Evolutionary conservation across 2,329 filamentous ascomycete species (phyloP), one percentile per base, ranked within the genome.

Genomic region (Emergomyces africanus): DNA sequence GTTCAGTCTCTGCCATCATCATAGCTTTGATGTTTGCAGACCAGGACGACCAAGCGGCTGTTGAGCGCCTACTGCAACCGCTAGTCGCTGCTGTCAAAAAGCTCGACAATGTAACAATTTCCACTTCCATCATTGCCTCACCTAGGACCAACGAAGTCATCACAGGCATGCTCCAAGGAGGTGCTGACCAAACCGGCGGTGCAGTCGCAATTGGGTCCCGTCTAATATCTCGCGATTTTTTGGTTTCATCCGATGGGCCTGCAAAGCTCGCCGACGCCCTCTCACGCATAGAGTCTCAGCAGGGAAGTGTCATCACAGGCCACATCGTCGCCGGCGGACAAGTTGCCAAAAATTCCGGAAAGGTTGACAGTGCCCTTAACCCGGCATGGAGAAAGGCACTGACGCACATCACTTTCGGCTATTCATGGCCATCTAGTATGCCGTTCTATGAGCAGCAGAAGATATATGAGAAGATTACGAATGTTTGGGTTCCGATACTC

Each of bases 261-360:
- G 55, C 58, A 35, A 63, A 63, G 63, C 67, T 78, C 54, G 73
- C 70, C 66, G 66, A 75, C 59, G 70, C 72, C 1, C 70, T 76
- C n/a, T 64, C 61, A 54, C 60, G 60, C 37, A 60, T 60, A 58
- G 57, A 60, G 23, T 66, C 68, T 15, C 64, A 62, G 20, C 44
- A 63, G 18, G 58, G 61, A 1, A 61, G 23, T n/a, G 30, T 44
- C 20, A 20, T 71, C 37, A 61, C 62, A 2, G 68, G 71, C 12
- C 68, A 70, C 60, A 59, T 71, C 8, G 69, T 72, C 14, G 70
- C 69, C 3, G 72, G 71, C 10, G 70, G 69, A 3, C 67, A 73
- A 49, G 72, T 72, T 28, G 71, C 75, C 6, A 60, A 64, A n/a
- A 70, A 71, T 41, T 63, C 63, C 4, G 50, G 69, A 20, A 70